phyloP scores from a whole-genome alignment of 495 filamentous ascomycete genomes.

The Chaetomium cochliodes region DNA sequence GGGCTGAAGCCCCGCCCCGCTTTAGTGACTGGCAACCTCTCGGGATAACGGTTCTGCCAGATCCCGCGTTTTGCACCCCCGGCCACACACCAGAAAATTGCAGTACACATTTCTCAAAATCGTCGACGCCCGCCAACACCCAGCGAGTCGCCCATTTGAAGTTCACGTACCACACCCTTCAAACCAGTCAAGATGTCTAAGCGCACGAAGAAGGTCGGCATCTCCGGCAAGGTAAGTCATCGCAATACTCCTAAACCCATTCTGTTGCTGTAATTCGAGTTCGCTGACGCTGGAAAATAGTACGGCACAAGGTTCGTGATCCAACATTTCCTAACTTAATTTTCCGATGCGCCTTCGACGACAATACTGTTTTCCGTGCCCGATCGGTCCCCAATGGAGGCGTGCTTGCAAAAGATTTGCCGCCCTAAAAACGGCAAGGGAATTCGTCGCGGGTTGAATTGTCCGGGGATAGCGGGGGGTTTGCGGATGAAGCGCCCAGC shows the following conservation, averaged over 20 bases:
- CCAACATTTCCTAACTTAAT: slow-evolving; percentile 20
- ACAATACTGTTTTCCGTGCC: neutral
- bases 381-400: slow-evolving; percentile 14
- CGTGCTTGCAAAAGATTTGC: neutral
- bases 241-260: neutral
- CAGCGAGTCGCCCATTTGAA: slow-evolving; percentile 27
- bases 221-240: slow-evolving; percentile 56
- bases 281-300: slow-evolving; percentile 36
- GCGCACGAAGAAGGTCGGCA: slow-evolving; percentile 97
- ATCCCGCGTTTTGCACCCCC: slow-evolving; percentile 25
- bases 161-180: slow-evolving; percentile 26
- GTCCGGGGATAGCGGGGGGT: neutral
- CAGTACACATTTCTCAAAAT: slow-evolving; percentile 37
- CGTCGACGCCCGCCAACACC: slow-evolving; percentile 30
- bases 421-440: neutral
- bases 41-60: slow-evolving; percentile 37
- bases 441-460: neutral
- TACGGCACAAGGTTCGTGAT: slow-evolving; percentile 58
- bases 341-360: slow-evolving; percentile 18
- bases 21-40: slow-evolving; percentile 18
- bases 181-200: slow-evolving; percentile 80
- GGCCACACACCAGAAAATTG: slow-evolving; percentile 34
- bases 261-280: neutral
- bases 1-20: slow-evolving; percentile 21
- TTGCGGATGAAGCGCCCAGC: neutral